Conservation (phyloP, 345 rosid genomes). For the Nephelium lappaceum region DNA sequence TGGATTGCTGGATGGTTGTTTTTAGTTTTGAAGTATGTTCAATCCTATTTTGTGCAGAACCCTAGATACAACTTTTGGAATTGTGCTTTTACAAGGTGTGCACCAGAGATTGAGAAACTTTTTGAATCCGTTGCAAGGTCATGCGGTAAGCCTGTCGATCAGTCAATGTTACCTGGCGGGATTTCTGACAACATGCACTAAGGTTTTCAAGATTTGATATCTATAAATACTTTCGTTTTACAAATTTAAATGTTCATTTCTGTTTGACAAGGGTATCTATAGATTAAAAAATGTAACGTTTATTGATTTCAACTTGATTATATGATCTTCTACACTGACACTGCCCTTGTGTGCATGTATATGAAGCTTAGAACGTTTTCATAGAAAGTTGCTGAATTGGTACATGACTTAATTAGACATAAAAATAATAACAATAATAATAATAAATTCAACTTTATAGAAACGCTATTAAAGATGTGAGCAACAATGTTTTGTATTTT, state of each 20-base stretch:
- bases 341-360: background rate
- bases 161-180: constrained; percentile 46
- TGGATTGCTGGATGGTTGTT: background rate
- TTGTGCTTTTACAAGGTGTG: constrained; percentile 49
- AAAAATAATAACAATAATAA: too few species aligned
- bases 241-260: background rate
- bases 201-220: background rate
- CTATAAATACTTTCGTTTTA: background rate
- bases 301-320: background rate
- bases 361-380: background rate
- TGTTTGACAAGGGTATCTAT: background rate
- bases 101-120: constrained; percentile 57
- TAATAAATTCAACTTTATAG: too few species aligned
- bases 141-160: constrained; percentile 52
- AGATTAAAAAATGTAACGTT: background rate
- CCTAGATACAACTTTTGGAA: constrained; percentile 58
- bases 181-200: constrained; percentile 17
- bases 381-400: background rate
- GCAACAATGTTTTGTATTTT: too few species aligned
- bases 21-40: background rate
- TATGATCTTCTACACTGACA: background rate
- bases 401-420: too few species aligned
- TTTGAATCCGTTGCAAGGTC: constrained; percentile 55
- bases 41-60: constrained; percentile 33
- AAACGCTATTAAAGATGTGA: too few species aligned